Conservation (phyloP, 805 yeast genomes). For the Naumovozyma castellii region DNA sequence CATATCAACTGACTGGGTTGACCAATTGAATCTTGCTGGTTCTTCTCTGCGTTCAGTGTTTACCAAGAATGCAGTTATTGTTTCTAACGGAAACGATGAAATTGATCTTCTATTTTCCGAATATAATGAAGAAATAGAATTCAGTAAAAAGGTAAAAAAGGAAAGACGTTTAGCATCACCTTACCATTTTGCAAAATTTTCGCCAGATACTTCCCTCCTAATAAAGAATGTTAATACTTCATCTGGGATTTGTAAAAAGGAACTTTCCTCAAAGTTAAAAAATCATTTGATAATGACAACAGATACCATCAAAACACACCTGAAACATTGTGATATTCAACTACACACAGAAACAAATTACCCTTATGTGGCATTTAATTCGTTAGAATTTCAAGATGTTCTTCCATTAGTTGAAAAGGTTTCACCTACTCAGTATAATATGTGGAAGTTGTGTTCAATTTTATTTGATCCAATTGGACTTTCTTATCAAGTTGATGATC, state of each 20-base stretch:
- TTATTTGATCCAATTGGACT: slow-evolving; percentile 42
- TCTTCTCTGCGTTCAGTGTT: slow-evolving; percentile 26
- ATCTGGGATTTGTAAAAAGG: slow-evolving; percentile 7
- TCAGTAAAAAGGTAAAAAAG: slow-evolving; percentile 21
- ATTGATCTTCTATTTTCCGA: slow-evolving; percentile 32
- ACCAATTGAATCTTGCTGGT: slow-evolving; percentile 48
- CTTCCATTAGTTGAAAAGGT: slow-evolving; percentile 9
- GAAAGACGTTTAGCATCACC: slow-evolving; percentile 22
- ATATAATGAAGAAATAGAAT: slow-evolving; percentile 29
- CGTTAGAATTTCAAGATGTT: slow-evolving; percentile 26
- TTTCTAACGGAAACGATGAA: slow-evolving; percentile 4
- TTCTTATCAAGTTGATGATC: slow-evolving; percentile 15
- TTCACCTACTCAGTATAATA: slow-evolving; percentile 18
- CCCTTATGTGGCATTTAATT: slow-evolving; percentile 32
- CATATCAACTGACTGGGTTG: slow-evolving; percentile 52
- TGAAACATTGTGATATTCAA: slow-evolving; percentile 15
- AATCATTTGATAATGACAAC: neutral
- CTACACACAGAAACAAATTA: slow-evolving; percentile 27
- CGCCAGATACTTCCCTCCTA: slow-evolving; percentile 12
- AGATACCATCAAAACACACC: slow-evolving; percentile 12
- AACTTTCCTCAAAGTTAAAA: neutral
- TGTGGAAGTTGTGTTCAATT: slow-evolving; percentile 53
- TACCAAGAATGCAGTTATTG: slow-evolving; percentile 11
- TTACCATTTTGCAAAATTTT: slow-evolving; percentile 18
- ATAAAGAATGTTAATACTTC: slow-evolving; percentile 5